phyloP scores from a whole-genome alignment of 805 yeast genomes.

The Lachancea sp. region DNA sequence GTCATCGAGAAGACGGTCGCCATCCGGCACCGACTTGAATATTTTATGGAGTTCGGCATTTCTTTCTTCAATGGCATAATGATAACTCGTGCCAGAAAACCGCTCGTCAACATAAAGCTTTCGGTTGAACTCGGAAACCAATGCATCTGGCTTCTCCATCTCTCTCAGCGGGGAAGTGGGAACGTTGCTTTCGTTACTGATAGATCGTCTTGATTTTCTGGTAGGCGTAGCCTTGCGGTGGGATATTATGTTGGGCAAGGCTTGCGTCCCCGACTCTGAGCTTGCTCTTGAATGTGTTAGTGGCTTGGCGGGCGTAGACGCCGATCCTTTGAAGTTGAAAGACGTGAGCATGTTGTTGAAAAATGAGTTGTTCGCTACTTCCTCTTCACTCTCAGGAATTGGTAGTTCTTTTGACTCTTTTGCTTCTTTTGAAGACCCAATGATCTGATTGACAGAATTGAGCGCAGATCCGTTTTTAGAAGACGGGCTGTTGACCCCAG shows the following conservation, averaged over 20 bases:
- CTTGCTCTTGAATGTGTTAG: conserved; percentile 4
- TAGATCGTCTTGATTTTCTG: conserved; percentile 4
- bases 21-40: conserved; percentile 59
- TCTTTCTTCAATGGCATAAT: conserved; percentile 58
- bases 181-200: conserved; percentile 8
- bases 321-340: conserved; percentile 13
- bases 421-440: conserved; percentile 5
- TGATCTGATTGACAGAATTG: conserved; percentile 17
- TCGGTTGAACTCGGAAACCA: conserved; percentile 21
- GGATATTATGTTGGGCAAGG: conserved; percentile 27
- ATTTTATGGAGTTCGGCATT: conserved; percentile 71
- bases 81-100: conserved; percentile 50
- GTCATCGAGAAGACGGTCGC: conserved; percentile 76
- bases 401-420: not conserved
- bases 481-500: conserved; percentile 12
- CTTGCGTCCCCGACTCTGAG: conserved; percentile 5
- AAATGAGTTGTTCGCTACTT: conserved; percentile 13
- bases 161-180: conserved; percentile 16
- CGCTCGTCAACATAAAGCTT: conserved; percentile 52
- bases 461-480: conserved; percentile 14
- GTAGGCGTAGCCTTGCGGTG: conserved; percentile 25
- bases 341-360: conserved; percentile 22
- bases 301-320: not conserved
- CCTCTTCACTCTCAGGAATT: conserved; percentile 1
- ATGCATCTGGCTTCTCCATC: conserved; percentile 20